phyloP scores from a whole-genome alignment of 2,329 filamentous ascomycete species.

The Aureobasidium leucospermi region DNA sequence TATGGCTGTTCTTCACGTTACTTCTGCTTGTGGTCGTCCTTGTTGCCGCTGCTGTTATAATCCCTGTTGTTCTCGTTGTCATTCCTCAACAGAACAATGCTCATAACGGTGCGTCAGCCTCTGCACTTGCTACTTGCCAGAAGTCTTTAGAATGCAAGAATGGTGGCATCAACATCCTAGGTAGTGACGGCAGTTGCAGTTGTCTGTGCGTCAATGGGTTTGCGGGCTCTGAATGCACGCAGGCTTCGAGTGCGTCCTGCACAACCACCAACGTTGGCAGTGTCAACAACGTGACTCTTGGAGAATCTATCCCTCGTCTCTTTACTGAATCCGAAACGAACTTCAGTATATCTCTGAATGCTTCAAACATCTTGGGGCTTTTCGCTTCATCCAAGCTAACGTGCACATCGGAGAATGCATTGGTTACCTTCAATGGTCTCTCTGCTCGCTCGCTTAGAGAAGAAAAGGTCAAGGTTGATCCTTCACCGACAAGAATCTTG shows the following conservation, averaged over 20 bases:
- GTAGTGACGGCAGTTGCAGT: constrained; percentile 50
- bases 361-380: constrained; percentile 61
- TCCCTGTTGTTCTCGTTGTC: constrained; percentile 62
- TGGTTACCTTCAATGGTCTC: constrained; percentile 71
- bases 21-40: constrained; percentile 61
- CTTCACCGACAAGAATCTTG: constrained; percentile 4
- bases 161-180: constrained; percentile 67
- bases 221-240: constrained; percentile 55
- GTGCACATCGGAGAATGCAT: constrained; percentile 76
- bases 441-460: constrained; percentile 13
- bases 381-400: constrained; percentile 70
- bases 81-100: constrained; percentile 43
- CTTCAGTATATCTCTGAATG: constrained; percentile 69
- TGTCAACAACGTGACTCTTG: constrained; percentile 66
- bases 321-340: constrained; percentile 57
- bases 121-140: constrained; percentile 46
- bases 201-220: constrained; percentile 90
- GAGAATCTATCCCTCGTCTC: constrained; percentile 68
- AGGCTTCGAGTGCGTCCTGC: constrained; percentile 46
- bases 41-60: constrained; percentile 71
- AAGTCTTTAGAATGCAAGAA: constrained; percentile 63
- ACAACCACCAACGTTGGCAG: constrained; percentile 42
- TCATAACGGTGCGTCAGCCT: constrained; percentile 18
- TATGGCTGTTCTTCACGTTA: constrained; percentile 67
- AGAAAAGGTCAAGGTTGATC: constrained; percentile 12